Evolutionary conservation across 73 alveolate genomes (phyloP).

Genomic region (Diophrys sp.): DNA sequence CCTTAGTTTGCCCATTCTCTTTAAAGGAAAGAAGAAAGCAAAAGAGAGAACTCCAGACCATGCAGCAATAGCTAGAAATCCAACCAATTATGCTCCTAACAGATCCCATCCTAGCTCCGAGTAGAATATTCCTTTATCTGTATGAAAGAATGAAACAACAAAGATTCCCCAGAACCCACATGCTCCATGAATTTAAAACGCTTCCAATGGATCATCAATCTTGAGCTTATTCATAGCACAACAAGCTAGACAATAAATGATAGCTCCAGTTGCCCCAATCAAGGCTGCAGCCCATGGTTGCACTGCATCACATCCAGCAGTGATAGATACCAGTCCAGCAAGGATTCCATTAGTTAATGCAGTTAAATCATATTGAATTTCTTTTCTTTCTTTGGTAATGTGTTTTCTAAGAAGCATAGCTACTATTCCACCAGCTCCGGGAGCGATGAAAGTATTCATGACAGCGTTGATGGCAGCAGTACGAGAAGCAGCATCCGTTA

Average conservation of each 20-base stretch:
- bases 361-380: constrained; percentile 28
- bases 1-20: constrained; percentile 21
- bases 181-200: constrained; percentile 60
- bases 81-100: constrained; percentile 34
- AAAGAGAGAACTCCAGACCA: constrained; percentile 25
- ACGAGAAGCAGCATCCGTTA: neutral
- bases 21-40: constrained; percentile 10
- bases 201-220: constrained; percentile 73
- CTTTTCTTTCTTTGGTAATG: neutral
- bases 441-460: constrained; percentile 57
- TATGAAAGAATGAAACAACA: constrained; percentile 44
- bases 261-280: constrained; percentile 50
- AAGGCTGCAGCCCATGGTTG: constrained; percentile 53
- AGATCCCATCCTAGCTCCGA: constrained; percentile 5
- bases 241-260: constrained; percentile 36
- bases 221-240: constrained; percentile 13
- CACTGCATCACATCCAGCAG: constrained; percentile 50
- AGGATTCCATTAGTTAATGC: constrained; percentile 42
- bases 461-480: constrained; percentile 30
- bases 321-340: constrained; percentile 56
- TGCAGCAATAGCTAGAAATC: constrained; percentile 10
- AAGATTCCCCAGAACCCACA: constrained; percentile 58
- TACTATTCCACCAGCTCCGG: constrained; percentile 29
- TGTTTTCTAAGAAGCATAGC: constrained; percentile 15
- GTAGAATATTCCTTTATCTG: constrained; percentile 28